Percentiles rank a stretch among this genome's conserved stretches.
phyloP scores from a whole-genome alignment of 495 filamentous ascomycete species.

The Aspergillus hancockii region DNA sequence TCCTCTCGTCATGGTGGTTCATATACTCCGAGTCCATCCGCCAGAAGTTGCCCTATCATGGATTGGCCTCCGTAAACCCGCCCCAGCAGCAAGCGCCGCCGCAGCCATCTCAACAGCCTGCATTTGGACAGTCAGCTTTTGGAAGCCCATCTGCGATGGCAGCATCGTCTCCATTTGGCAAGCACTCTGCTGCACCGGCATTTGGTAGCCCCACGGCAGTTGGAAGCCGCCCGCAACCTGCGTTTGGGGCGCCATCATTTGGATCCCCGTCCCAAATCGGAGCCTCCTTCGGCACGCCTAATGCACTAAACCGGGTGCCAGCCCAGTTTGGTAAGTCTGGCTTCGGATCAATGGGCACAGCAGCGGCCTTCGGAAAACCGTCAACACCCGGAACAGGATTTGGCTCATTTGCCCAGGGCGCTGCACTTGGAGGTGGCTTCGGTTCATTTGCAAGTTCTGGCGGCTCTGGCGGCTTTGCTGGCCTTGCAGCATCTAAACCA shows the following conservation, averaged over 20 bases:
- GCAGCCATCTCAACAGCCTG: slow-evolving; percentile 31
- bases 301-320: slow-evolving; percentile 26
- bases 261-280: slow-evolving; percentile 22
- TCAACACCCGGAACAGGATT: slow-evolving; percentile 32
- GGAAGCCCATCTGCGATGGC: slow-evolving; percentile 28
- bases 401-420: slow-evolving; percentile 23
- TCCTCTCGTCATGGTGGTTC: slow-evolving; percentile 86
- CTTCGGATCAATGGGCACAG: slow-evolving; percentile 50
- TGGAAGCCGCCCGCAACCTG: slow-evolving; percentile 32
- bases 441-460: slow-evolving; percentile 34
- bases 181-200: slow-evolving; percentile 31
- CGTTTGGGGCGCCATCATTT: slow-evolving; percentile 51
- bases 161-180: slow-evolving; percentile 49
- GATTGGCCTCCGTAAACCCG: slow-evolving; percentile 52
- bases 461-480: slow-evolving; percentile 37
- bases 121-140: slow-evolving; percentile 39
- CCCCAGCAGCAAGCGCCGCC: slow-evolving; percentile 25
- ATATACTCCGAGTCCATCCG: slow-evolving; percentile 85
- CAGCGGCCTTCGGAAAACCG: slow-evolving; percentile 43
- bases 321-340: slow-evolving; percentile 38
- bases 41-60: slow-evolving; percentile 68
- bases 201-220: slow-evolving; percentile 27
- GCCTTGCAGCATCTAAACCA: slow-evolving; percentile 33
- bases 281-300: slow-evolving; percentile 23
- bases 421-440: slow-evolving; percentile 39